Percentiles rank a stretch among this genome's conserved stretches.
phyloP scores from a whole-genome alignment of 768 basidiomycete species.

The Leccinum broughii region DNA sequence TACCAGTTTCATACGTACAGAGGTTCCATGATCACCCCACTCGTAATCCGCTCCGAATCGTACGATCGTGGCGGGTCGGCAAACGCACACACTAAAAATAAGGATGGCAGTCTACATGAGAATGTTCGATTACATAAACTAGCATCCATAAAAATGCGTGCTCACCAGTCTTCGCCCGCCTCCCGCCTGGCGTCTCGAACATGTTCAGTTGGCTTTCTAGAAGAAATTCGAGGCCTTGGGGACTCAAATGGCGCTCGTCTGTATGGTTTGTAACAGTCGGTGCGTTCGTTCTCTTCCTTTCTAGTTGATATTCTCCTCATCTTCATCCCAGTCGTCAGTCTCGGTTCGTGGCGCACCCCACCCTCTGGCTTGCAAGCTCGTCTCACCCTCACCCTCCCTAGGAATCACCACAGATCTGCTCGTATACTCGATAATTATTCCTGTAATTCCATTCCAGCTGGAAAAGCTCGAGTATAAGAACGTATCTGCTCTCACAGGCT shows the following conservation, averaged over 20 bases:
- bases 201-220: neutral
- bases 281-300: conserved; percentile 15
- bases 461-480: conserved; percentile 45
- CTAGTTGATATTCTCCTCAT: neutral
- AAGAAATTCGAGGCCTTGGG: conserved; percentile 35
- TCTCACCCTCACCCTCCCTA: conserved; percentile 11
- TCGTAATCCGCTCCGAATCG: neutral
- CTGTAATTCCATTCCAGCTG: conserved; percentile 64
- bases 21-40: neutral
- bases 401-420: conserved; percentile 51
- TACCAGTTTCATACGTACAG: neutral
- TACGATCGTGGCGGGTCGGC: neutral
- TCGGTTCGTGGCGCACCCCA: conserved; percentile 39
- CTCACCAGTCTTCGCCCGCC: neutral
- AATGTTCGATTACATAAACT: neutral
- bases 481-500: conserved; percentile 55
- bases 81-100: neutral
- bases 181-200: neutral
- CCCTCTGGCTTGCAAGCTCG: neutral
- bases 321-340: conserved; percentile 41
- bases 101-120: neutral
- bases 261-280: conserved; percentile 54
- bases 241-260: conserved; percentile 58
- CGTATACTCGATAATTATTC: conserved; percentile 63
- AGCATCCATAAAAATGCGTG: conserved; percentile 9